Evolutionary conservation across 129 eudicot species (phyloP).

Genomic region (Solidago caesia): DNA sequence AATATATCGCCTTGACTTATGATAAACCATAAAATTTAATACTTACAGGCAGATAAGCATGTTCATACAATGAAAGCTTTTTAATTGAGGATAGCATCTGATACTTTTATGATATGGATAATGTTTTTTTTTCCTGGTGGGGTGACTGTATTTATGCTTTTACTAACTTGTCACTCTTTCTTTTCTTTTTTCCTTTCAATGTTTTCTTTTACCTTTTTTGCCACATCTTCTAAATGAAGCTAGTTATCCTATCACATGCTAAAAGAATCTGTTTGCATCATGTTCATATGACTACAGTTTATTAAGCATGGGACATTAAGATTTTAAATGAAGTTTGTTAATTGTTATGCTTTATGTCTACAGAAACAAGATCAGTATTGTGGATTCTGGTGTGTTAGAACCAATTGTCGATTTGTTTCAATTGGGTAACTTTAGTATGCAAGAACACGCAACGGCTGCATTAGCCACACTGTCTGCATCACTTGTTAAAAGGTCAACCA

Average conservation of each 20-base stretch:
- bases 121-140: constrained; percentile 26
- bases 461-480: constrained; percentile 88
- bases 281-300: constrained; percentile 3
- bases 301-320: neutral
- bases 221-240: constrained; percentile 53
- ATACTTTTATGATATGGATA: constrained; percentile 39
- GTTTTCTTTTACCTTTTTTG: constrained; percentile 24
- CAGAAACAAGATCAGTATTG: constrained; percentile 82
- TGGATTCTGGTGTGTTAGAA: constrained; percentile 75
- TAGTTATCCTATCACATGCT: constrained; percentile 28
- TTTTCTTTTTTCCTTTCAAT: constrained; percentile 22
- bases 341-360: constrained; percentile 4
- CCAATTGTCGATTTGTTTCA: constrained; percentile 65
- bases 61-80: neutral
- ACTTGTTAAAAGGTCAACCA: constrained; percentile 58
- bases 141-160: constrained; percentile 44
- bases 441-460: constrained; percentile 87
- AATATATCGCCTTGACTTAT: neutral
- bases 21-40: neutral
- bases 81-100: constrained; percentile 32
- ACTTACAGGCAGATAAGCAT: constrained; percentile 9
- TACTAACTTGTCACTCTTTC: constrained; percentile 36
- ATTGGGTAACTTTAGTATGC: constrained; percentile 46
- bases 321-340: neutral
- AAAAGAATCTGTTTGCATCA: constrained; percentile 16